These are phyloP conservation scores for Coffea eugenioides DNA, from an alignment of 257 asterid species.

Conservation along the genomic window DNA sequence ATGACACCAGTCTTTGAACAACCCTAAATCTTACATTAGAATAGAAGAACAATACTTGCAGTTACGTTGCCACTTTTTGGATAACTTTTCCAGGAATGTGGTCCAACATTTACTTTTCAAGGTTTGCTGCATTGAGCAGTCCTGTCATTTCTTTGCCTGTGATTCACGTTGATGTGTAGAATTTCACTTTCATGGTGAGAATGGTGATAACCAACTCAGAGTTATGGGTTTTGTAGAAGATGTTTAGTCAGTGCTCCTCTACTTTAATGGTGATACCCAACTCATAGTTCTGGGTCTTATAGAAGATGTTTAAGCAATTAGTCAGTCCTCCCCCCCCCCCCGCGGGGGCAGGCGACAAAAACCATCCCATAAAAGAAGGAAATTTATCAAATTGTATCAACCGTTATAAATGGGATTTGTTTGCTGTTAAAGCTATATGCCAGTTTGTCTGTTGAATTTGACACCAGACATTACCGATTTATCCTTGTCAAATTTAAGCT, in stretches of 20 bases:
- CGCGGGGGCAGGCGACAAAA: no score
- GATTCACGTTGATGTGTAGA: not conserved
- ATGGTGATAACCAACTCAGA: not conserved
- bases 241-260: no score
- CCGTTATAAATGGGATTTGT: not conserved
- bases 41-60: no score
- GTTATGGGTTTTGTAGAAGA: no score
- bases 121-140: not conserved
- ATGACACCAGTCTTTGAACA: not conserved
- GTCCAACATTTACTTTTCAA: not conserved
- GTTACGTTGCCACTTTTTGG: not conserved
- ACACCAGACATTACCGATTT: conserved; percentile 9
- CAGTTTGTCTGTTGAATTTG: not conserved
- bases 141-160: not conserved
- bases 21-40: not conserved
- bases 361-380: no score
- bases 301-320: no score
- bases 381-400: not conserved
- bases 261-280: no score
- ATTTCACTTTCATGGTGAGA: no score
- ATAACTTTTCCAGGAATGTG: not conserved
- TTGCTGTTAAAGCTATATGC: not conserved
- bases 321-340: no score
- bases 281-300: no score
- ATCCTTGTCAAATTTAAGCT: conserved; percentile 35